These are phyloP conservation scores for Leishmania tarentolae DNA, from an alignment of 208 protist genomes.

Conservation along the genomic window DNA sequence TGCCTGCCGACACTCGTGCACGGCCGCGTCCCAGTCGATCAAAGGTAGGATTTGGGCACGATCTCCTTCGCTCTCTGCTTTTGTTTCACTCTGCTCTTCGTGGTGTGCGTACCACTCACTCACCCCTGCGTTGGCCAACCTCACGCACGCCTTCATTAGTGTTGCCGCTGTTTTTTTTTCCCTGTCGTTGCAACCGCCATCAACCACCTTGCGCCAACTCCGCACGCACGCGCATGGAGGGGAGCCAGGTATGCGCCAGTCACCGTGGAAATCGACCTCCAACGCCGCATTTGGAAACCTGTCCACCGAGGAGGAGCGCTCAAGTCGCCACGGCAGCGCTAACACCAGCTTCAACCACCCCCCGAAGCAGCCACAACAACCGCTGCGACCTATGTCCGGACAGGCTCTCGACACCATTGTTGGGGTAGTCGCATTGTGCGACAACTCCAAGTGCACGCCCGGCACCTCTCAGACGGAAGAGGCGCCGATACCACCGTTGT, in stretches of 20 bases:
- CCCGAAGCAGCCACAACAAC: background rate
- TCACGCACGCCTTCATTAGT: background rate
- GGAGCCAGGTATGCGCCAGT: background rate
- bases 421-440: background rate
- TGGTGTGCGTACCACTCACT: background rate
- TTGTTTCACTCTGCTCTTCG: background rate
- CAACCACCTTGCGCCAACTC: background rate
- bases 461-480: background rate
- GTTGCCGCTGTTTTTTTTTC: too few relatives aligned
- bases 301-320: conserved; percentile 2
- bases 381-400: background rate
- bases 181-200: background rate
- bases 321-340: background rate
- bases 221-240: background rate
- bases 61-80: background rate
- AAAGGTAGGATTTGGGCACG: background rate
- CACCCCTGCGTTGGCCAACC: background rate
- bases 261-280: conserved; percentile 1
- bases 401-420: background rate
- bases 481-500: background rate
- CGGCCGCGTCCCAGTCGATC: background rate
- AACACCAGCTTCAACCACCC: background rate
- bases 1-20: background rate
- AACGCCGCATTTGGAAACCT: background rate
- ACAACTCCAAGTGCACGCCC: background rate